A percentile compares a stretch with the other conserved stretches of the same genome.
Conservation (phyloP, 495 filamentous ascomycete genomes). For the Clavariopsis aquatica region DNA sequence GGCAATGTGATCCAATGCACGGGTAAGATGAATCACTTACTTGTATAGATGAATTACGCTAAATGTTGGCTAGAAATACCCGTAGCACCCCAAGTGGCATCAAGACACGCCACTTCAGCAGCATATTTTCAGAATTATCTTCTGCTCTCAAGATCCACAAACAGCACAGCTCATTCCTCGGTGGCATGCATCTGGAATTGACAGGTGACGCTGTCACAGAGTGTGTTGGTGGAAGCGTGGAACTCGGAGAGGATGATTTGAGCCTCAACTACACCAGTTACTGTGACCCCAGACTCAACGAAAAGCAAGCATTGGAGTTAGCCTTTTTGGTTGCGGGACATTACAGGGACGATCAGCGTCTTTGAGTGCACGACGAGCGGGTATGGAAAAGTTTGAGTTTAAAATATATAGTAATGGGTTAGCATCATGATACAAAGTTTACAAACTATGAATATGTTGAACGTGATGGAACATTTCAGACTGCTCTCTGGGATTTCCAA, state of each 20-base stretch:
- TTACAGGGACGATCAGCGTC: constrained; percentile 54
- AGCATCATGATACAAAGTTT: too few relatives aligned
- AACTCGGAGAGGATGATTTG: constrained; percentile 82
- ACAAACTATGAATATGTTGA: too few relatives aligned
- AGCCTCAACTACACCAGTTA: constrained; percentile 87
- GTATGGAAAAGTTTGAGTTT: background rate
- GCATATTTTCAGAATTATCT: constrained; percentile 81
- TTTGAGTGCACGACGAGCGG: background rate
- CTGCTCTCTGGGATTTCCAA: too few relatives aligned
- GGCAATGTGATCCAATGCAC: constrained; percentile 99
- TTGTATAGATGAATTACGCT: background rate
- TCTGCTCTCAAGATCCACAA: constrained; percentile 81
- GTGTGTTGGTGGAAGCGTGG: constrained; percentile 88
- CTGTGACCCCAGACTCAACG: constrained; percentile 93
- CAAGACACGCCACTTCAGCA: constrained; percentile 85
- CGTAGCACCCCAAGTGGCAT: constrained; percentile 67
- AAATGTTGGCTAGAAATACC: constrained; percentile 56
- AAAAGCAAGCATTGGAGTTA: constrained; percentile 94
- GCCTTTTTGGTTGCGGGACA: constrained; percentile 91
- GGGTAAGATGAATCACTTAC: constrained; percentile 54
- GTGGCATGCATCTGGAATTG: constrained; percentile 91
- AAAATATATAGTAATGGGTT: too few relatives aligned
- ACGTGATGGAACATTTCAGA: too few relatives aligned
- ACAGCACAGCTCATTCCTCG: constrained; percentile 77
- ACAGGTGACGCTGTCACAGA: constrained; percentile 97